phyloP scores from a whole-genome alignment of 176 grass and related monocot genomes.

The Eleusine indica region DNA sequence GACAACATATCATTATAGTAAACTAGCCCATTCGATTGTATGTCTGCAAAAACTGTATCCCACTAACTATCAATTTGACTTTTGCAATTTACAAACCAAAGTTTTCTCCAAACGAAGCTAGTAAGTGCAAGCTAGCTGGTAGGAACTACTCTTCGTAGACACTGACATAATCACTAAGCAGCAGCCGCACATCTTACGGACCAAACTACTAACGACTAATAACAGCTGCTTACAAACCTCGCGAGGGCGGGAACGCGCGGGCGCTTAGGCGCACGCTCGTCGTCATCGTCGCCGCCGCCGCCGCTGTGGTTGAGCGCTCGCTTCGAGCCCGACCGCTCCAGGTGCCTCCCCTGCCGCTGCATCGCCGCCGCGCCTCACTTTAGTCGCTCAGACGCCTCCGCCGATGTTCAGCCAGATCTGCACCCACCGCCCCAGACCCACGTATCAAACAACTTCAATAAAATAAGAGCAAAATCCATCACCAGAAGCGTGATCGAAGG shows the following conservation, averaged over 20 bases:
- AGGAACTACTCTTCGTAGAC: too few relatives aligned
- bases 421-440: not conserved
- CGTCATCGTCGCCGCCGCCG: constrained; percentile 25
- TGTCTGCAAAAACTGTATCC: not conserved
- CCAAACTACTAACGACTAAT: not conserved
- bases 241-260: constrained; percentile 58
- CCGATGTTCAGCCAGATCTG: constrained; percentile 41
- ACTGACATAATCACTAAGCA: not conserved
- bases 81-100: not conserved
- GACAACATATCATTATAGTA: not conserved
- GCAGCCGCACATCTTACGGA: not conserved
- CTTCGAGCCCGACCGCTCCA: constrained; percentile 57
- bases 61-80: not conserved
- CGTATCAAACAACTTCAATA: not conserved
- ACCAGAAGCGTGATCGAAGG: not conserved
- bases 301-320: constrained; percentile 50
- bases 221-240: constrained; percentile 31
- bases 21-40: not conserved
- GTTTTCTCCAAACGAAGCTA: not conserved
- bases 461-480: constrained; percentile 14
- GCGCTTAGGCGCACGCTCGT: constrained; percentile 47
- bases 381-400: not conserved
- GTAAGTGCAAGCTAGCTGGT: not conserved
- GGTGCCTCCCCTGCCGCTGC: constrained; percentile 49
- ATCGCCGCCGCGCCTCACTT: constrained; percentile 33